Percentiles rank a stretch among this genome's conserved stretches.
These are phyloP conservation scores for Thuidium tamariscinum DNA, from an alignment of 225 moss, liverwort and hornwort species.

Conservation along the genomic window DNA sequence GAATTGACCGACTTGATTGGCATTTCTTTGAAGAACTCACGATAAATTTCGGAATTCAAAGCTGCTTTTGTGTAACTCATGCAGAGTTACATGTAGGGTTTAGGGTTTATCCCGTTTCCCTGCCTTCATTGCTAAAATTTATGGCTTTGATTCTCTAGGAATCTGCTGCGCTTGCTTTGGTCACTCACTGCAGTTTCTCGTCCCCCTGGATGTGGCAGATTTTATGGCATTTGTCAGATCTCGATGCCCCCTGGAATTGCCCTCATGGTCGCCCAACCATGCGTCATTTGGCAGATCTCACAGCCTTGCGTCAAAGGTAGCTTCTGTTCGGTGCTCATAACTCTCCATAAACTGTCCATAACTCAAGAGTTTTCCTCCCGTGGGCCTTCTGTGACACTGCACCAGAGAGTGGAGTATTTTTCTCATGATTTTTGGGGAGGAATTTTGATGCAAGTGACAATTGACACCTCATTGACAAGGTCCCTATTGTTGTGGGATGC, in stretches of 20 bases:
- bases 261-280: slow-evolving; percentile 97
- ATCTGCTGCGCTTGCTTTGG: not conserved
- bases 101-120: too few relatives aligned
- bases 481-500: not conserved
- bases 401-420: not conserved
- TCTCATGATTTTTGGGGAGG: not conserved
- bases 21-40: not conserved
- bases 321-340: not conserved
- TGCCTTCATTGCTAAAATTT: not conserved
- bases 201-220: slow-evolving; percentile 36
- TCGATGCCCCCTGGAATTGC: slow-evolving; percentile 96
- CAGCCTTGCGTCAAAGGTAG: slow-evolving; percentile 17
- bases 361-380: not conserved
- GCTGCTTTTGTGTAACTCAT: too few relatives aligned
- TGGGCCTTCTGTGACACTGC: not conserved
- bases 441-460: not conserved
- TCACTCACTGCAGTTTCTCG: not conserved
- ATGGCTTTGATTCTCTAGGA: not conserved
- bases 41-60: not conserved
- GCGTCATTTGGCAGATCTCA: slow-evolving; percentile 89
- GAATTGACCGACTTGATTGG: not conserved
- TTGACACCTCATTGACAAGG: not conserved
- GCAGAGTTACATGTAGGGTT: too few relatives aligned
- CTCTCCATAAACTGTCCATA: not conserved
- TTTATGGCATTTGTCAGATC: slow-evolving; percentile 65